Percentiles rank a stretch among this genome's conserved stretches.
phyloP scores from a whole-genome alignment of 169 alveolate species.

The Perkinsus olseni region DNA sequence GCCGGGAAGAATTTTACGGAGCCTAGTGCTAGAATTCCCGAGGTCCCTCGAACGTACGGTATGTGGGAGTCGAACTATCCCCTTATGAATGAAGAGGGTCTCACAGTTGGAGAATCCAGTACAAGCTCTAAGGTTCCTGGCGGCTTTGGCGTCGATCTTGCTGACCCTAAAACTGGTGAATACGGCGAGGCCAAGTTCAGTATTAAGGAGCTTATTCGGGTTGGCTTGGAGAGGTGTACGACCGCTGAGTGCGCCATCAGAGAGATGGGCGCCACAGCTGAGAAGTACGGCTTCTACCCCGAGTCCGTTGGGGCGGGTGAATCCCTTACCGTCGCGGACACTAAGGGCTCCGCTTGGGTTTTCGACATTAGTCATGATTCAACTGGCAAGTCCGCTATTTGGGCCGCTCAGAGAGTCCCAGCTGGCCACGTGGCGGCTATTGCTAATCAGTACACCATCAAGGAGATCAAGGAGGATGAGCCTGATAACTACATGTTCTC shows the following conservation, averaged over 20 bases:
- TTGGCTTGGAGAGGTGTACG: slow-evolving; percentile 7
- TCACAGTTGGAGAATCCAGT: neutral
- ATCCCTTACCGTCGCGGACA: neutral
- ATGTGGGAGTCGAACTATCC: neutral
- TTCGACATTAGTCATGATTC: neutral
- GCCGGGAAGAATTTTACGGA: neutral
- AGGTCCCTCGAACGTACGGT: neutral
- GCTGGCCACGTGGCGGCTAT: slow-evolving; percentile 5
- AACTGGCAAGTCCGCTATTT: neutral
- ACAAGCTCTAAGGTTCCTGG: neutral
- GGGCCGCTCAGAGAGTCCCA: slow-evolving; percentile 11
- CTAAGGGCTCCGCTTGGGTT: neutral
- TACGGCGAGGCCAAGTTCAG: neutral
- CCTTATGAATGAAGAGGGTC: slow-evolving; percentile 9
- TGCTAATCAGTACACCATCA: slow-evolving; percentile 2
- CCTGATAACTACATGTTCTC: neutral
- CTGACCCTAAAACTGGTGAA: neutral
- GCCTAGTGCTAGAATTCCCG: neutral
- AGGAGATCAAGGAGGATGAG: neutral
- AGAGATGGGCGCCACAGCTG: neutral
- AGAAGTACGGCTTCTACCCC: slow-evolving; percentile 9
- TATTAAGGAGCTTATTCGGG: neutral
- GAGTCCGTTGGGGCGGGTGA: slow-evolving; percentile 8
- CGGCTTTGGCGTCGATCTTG: neutral
- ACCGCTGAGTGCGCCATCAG: slow-evolving; percentile 1